Evolutionary conservation across 139 green algal species (phyloP).

Genomic region (Chlamydomonas applanata): DNA sequence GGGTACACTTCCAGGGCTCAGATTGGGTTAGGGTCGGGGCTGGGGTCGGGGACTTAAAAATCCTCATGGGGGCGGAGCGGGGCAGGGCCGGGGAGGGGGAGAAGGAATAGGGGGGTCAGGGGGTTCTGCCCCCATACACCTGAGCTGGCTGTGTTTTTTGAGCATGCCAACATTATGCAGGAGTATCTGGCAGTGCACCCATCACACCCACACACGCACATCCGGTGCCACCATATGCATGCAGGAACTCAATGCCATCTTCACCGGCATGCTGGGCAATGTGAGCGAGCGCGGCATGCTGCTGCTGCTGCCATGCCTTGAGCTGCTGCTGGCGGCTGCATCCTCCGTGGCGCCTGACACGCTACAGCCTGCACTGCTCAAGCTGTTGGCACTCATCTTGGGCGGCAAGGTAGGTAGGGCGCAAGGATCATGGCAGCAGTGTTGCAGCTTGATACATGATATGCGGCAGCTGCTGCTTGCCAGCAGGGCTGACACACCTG

Average conservation of each 20-base stretch:
- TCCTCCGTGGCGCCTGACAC: conserved; percentile 14
- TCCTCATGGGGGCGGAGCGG: background rate
- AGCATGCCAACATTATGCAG: too few relatives aligned
- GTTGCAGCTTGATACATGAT: too few relatives aligned
- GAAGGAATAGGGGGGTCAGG: background rate
- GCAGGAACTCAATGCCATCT: conserved; percentile 11
- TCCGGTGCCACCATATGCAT: too few relatives aligned
- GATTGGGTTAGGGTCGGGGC: too few relatives aligned
- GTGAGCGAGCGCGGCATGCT: conserved; percentile 70
- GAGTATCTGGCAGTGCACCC: background rate
- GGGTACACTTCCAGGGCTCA: too few relatives aligned
- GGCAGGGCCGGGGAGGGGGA: background rate
- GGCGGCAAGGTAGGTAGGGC: conserved; percentile 13
- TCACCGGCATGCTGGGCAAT: conserved; percentile 23
- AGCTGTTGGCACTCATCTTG: conserved; percentile 59
- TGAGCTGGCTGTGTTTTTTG: background rate
- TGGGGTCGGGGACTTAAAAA: too few relatives aligned
- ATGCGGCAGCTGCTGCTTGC: too few relatives aligned
- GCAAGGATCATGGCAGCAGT: background rate
- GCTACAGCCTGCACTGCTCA: conserved; percentile 44
- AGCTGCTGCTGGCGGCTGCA: conserved; percentile 45
- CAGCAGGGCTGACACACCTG: too few relatives aligned
- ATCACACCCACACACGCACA: too few relatives aligned
- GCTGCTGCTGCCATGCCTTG: conserved; percentile 51
- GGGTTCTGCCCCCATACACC: background rate